These are phyloP conservation scores for Blastobotrys parvus DNA, from an alignment of 805 yeast genomes.

Conservation along the genomic window DNA sequence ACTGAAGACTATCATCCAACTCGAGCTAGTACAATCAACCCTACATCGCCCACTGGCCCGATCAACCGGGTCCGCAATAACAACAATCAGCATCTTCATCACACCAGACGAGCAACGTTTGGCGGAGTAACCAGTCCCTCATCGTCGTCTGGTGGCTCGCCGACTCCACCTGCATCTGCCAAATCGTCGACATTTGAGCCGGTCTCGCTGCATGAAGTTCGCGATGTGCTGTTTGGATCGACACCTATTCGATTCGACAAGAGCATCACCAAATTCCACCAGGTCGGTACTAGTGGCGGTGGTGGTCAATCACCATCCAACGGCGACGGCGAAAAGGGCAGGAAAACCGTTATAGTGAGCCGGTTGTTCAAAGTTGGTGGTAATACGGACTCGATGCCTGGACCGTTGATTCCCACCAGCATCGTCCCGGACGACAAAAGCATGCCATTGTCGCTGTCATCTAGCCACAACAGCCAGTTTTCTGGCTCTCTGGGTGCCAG, in stretches of 20 bases:
- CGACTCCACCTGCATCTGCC: not conserved
- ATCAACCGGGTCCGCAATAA: too few species aligned
- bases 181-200: not conserved
- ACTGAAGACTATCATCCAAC: too few species aligned
- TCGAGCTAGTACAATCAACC: too few species aligned
- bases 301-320: too few species aligned
- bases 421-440: not conserved
- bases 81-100: too few species aligned
- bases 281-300: constrained; percentile 12
- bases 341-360: constrained; percentile 16
- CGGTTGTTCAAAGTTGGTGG: constrained; percentile 18
- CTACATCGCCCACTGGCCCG: too few species aligned
- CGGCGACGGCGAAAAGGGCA: constrained; percentile 6
- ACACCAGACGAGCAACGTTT: too few species aligned
- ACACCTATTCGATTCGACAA: constrained; percentile 17
- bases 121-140: too few species aligned
- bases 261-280: constrained; percentile 19
- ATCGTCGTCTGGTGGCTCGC: too few species aligned
- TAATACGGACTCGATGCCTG: not conserved
- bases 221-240: constrained; percentile 19
- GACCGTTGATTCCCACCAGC: constrained; percentile 2
- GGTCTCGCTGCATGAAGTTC: constrained; percentile 5
- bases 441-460: not conserved
- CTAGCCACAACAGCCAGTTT: not conserved
- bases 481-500: not conserved